phyloP scores from a whole-genome alignment of 225 moss, liverwort and hornwort genomes.

The Pseudisothecium myosuroides region DNA sequence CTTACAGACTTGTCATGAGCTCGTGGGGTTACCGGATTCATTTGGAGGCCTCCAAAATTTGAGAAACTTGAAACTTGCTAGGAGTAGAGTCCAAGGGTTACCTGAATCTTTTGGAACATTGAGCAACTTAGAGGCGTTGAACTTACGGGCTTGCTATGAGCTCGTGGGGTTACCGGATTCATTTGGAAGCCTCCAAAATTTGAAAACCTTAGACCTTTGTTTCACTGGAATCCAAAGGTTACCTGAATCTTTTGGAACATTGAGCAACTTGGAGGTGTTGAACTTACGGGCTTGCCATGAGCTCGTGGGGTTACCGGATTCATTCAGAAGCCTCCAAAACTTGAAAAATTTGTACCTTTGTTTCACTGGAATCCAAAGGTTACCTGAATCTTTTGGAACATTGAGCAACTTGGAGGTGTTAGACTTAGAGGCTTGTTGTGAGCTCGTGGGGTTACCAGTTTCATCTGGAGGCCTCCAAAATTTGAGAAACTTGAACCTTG shows the following conservation, averaged over 20 bases:
- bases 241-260: no score
- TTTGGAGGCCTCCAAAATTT: neutral
- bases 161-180: no score
- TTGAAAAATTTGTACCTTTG: fast-evolving
- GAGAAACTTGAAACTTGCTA: fast-evolving
- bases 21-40: fast-evolving
- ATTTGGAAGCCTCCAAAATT: no score
- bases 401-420: no score
- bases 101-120: neutral
- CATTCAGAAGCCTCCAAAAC: no score
- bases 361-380: no score
- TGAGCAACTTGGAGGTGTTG: no score
- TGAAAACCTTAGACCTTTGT: no score
- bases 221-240: no score
- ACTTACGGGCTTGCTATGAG: fast-evolving
- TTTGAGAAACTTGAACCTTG: fast-evolving
- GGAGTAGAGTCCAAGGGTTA: neutral
- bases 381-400: no score
- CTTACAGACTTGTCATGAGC: fast-evolving
- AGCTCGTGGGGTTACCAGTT: neutral
- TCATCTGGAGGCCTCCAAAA: neutral
- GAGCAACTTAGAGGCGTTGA: neutral
- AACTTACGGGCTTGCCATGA: no score
- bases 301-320: no score
- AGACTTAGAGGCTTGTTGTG: fast-evolving